Percentiles rank a stretch among this genome's conserved stretches.
phyloP scores from a whole-genome alignment of 164 flowering plant genomes.

The Brasenia schreberi region DNA sequence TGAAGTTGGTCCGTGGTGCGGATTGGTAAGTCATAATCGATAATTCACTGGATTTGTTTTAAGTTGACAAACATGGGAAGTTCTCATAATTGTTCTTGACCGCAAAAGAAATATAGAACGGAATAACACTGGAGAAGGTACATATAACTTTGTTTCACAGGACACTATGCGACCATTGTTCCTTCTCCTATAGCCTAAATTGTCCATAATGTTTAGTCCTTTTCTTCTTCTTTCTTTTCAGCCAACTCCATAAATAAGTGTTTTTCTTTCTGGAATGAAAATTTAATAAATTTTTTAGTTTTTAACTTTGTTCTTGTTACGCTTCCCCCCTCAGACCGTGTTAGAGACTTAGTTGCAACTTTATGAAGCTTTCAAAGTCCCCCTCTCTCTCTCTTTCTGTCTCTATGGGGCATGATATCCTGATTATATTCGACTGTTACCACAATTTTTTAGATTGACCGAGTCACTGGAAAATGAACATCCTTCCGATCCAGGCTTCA shows the following conservation, averaged over 20 bases:
- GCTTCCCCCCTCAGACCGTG: no score
- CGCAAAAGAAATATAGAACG: background rate
- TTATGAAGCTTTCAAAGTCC: background rate
- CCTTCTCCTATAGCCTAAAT: background rate
- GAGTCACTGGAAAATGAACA: no score
- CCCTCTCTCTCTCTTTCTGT: background rate
- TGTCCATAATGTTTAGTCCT: background rate
- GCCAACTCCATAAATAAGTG: no score
- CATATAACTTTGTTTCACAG: background rate
- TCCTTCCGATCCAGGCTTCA: no score
- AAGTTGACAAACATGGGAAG: background rate
- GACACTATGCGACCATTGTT: background rate
- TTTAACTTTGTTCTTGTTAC: no score
- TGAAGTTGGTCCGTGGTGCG: background rate
- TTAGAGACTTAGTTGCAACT: no score
- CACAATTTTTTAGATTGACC: background rate
- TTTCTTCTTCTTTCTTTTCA: background rate
- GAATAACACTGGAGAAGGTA: background rate
- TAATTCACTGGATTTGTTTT: no score
- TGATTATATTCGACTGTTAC: background rate
- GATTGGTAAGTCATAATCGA: no score
- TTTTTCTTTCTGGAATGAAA: no score
- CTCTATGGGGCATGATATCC: background rate
- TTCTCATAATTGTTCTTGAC: background rate
- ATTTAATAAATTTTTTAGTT: no score